Conservation (phyloP, 257 asterid species). For the Leonotis leonurus region DNA sequence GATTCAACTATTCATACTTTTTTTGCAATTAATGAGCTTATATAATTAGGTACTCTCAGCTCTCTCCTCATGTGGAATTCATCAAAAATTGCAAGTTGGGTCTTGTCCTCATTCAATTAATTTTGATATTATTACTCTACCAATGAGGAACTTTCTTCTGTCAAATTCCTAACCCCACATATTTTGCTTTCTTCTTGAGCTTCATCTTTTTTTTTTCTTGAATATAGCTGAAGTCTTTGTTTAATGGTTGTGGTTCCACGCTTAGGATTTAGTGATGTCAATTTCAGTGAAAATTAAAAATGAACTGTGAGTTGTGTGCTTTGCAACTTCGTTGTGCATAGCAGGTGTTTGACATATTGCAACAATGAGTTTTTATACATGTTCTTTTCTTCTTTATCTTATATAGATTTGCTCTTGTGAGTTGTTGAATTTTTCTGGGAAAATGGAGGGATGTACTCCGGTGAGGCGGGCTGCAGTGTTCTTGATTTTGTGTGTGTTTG, state of each 20-base stretch:
- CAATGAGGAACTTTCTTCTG: neutral
- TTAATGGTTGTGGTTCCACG: neutral
- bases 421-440: neutral
- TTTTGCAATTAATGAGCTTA: too few species aligned
- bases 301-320: neutral
- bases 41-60: too few species aligned
- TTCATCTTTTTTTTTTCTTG: too few species aligned
- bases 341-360: constrained; percentile 11
- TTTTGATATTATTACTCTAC: neutral
- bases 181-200: neutral
- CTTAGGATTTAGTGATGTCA: neutral
- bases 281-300: neutral
- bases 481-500: constrained; percentile 18
- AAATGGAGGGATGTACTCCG: constrained; percentile 21
- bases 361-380: neutral
- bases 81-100: neutral
- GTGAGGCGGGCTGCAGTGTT: constrained; percentile 11
- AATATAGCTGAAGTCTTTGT: neutral
- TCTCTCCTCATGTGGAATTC: constrained; percentile 6
- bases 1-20: too few species aligned
- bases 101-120: neutral
- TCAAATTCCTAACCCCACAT: neutral
- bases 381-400: too few species aligned
- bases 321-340: neutral
- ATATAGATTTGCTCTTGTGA: constrained; percentile 9